These are phyloP conservation scores for Daldinia concentrica DNA, from an alignment of 495 filamentous ascomycete genomes.

Conservation along the genomic window DNA sequence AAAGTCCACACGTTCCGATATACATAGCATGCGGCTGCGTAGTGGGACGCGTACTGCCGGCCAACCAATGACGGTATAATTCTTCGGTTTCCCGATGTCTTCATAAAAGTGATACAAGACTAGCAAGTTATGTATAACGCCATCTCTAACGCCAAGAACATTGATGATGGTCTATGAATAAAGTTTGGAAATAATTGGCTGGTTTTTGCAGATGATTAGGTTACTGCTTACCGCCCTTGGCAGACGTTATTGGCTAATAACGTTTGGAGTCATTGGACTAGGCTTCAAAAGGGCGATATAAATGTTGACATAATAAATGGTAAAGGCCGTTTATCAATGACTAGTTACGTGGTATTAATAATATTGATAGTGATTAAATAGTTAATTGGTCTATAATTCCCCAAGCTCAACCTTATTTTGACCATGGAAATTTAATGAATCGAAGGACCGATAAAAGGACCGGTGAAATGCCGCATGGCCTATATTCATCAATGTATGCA, in stretches of 20 bases:
- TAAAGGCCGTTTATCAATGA: no score
- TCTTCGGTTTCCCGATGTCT: not conserved
- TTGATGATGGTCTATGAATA: not conserved
- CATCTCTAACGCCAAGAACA: not conserved
- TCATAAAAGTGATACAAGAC: not conserved
- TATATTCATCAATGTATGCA: not conserved
- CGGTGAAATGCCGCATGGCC: not conserved
- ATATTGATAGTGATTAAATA: no score
- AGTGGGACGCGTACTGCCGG: not conserved
- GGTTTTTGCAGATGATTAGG: not conserved
- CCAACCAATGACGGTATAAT: not conserved
- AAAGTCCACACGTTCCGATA: not conserved
- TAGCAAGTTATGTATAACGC: not conserved
- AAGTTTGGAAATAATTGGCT: not conserved
- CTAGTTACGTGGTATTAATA: no score
- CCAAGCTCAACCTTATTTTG: not conserved
- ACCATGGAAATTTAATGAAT: not conserved
- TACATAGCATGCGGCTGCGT: not conserved
- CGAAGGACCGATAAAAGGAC: not conserved
- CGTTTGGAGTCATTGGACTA: not conserved
- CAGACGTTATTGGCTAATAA: not conserved
- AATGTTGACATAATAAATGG: not conserved
- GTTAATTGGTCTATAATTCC: not conserved
- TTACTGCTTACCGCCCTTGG: not conserved
- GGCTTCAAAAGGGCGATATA: not conserved